Base-by-base conservation (phyloP, 108 stramenopile genomes). In the Stephanodiscus triporus region DNA sequence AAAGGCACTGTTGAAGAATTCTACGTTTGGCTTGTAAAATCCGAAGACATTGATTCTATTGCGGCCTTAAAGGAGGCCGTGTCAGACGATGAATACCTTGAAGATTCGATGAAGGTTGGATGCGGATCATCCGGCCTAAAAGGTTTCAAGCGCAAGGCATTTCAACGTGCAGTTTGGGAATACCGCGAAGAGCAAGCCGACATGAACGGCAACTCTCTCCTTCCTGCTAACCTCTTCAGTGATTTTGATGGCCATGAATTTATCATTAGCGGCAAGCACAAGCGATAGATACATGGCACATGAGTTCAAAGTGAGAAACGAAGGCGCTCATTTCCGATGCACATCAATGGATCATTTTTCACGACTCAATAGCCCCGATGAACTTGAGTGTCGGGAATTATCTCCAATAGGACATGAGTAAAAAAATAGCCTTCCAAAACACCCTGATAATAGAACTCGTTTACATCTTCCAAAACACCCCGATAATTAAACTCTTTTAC, bases 81-180 rank as follows among this genome's bases (percentile, higher is more conserved):
- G 5, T 42, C 43, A 13, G 82, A 83, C 32, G 82, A 83, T n/a
- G 82, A 83, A 13, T 83, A 83, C 51, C 73, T 83, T n/a, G 63
- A 67, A 30, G 76, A 77, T 32, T 68, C 54, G 6, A 62, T 79
- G 53, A 74, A 78, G 48, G 32, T 58, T 75, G 82, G 82, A 6
- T 73, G 73, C 48, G 82, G 82, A 11, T 26, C 73, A 26, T 45
- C 43, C 59, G 82, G 82, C 17, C 48, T 83, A 17, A 83, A 83
- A 66, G 77, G 77, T n/a, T 83, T 79, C 66, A 83, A 83, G 68
- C 72, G 82, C 22, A 68, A 55, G 50, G 68, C 67, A 23, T 83
- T 83, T 58, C 70, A 75, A 53, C 66, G 77, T 11, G 81, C 81
- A 23, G 76, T 77, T 6, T 22, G 72, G 4, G 81, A 82, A 22